Percentiles rank a stretch among this genome's conserved stretches.
Evolutionary conservation across 192 early-diverging fungal genomes (phyloP).

Genomic region (Pilobolus umbonatus): DNA sequence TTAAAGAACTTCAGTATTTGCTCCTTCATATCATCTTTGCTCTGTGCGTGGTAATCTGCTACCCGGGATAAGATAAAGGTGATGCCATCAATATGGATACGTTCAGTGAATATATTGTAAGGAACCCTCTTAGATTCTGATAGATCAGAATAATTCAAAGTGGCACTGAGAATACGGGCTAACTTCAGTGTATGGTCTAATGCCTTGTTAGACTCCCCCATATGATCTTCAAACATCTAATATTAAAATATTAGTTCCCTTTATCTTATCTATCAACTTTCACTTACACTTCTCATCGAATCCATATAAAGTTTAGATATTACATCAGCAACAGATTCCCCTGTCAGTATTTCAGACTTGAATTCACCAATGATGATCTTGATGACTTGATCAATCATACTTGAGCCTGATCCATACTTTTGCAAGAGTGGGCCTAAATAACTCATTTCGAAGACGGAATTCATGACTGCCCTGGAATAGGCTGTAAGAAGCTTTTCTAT

Average conservation of each 20-base stretch:
- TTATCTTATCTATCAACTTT: neutral
- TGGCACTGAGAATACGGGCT: conserved; percentile 24
- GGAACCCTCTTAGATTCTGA: conserved; percentile 22
- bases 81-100: conserved; percentile 41
- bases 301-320: conserved; percentile 34
- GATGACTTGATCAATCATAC: conserved; percentile 42
- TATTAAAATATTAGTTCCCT: neutral
- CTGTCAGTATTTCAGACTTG: conserved; percentile 24
- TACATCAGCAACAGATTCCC: conserved; percentile 18
- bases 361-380: conserved; percentile 37
- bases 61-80: conserved; percentile 27
- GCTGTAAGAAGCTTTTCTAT: conserved; percentile 36
- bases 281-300: conserved; percentile 23
- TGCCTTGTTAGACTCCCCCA: conserved; percentile 19
- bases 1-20: conserved; percentile 46
- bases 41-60: conserved; percentile 3
- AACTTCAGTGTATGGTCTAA: conserved; percentile 35
- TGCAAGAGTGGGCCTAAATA: conserved; percentile 26
- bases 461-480: conserved; percentile 38
- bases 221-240: conserved; percentile 29
- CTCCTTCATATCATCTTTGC: conserved; percentile 12
- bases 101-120: conserved; percentile 23
- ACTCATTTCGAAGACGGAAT: conserved; percentile 38
- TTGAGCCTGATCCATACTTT: conserved; percentile 28
- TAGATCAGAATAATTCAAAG: conserved; percentile 20